Base-by-base conservation (phyloP, 148 eudicot genomes). In the Dysphania ambrosioides region DNA sequence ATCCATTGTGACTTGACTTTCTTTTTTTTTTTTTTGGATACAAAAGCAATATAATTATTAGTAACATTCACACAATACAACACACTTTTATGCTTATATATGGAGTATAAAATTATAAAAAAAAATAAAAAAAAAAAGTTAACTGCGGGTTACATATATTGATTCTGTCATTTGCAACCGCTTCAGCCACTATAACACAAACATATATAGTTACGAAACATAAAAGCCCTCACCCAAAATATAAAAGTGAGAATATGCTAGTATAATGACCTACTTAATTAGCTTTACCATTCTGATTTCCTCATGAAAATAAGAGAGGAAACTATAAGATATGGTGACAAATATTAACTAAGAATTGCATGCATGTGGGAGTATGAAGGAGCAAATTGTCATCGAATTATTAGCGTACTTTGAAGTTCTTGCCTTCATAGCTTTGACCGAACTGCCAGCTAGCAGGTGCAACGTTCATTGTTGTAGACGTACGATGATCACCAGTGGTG, bases 341-440 rank as follows among this genome's bases (percentile, higher is more conserved):
- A 61, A 53, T n/a, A 21, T n/a, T n/a, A 32, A 42, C 30, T 31
- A n/a, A 19, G 8, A 41, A 57, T 23, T 35, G 34, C 12, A 72
- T 36, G 32, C 31, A 23, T 58, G 8, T 58, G n/a, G n/a, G 26
- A 58, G 8, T 32, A 27, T 38, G 18, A 72, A 38, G 30, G 13
- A 6, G 13, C 5, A 2, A 26, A 40, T 42, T 49, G 3, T 10
- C 21, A 16, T 5, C 16, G 35, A 10, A 23, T n/a, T 5, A 35
- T 84, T 67, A 89, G 68, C 77, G 77, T 11, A 87, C 90, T 74
- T 92, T 83, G 83, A 91, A 91, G 63, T 91, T 91, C 83, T 91
- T 91, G 55, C 97, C 97, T 26, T 76, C 21, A 71, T 87, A 91
- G 30, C 89, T 87, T 78, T 89, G 91, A 36, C 93, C 97, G 19